phyloP scores from a whole-genome alignment of 2,329 filamentous ascomycete genomes.

The Aspergillus calidoustus region DNA sequence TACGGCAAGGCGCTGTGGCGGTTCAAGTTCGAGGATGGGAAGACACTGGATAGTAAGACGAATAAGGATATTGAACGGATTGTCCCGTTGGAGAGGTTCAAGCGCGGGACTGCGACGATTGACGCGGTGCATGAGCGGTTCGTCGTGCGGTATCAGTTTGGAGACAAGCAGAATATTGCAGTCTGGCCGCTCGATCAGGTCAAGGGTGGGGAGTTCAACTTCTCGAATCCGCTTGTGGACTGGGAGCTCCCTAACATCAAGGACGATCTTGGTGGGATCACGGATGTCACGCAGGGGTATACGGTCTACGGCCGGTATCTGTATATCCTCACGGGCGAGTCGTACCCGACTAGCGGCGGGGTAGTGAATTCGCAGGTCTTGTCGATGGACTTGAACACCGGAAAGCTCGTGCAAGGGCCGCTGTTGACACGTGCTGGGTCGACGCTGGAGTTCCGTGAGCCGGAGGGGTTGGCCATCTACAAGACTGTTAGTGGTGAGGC shows the following conservation, averaged over 20 bases:
- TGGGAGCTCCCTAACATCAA: slow-evolving; percentile 19
- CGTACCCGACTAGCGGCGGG: slow-evolving; percentile 20
- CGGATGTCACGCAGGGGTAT: slow-evolving; percentile 18
- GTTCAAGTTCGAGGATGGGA: slow-evolving; percentile 28
- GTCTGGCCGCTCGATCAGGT: slow-evolving; percentile 19
- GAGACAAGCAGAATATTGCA: slow-evolving; percentile 23
- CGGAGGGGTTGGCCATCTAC: slow-evolving; percentile 30
- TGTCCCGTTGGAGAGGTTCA: slow-evolving; percentile 20
- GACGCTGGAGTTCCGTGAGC: slow-evolving; percentile 26
- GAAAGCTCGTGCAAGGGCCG: slow-evolving; percentile 25
- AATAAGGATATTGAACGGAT: slow-evolving; percentile 15
- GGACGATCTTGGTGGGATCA: slow-evolving; percentile 12
- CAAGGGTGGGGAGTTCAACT: slow-evolving; percentile 16
- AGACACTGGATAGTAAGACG: slow-evolving; percentile 8
- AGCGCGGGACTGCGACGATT: slow-evolving; percentile 20
- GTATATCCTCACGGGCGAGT: slow-evolving; percentile 24
- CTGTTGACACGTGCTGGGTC: slow-evolving; percentile 26
- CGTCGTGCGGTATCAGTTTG: slow-evolving; percentile 23
- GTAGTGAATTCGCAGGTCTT: slow-evolving; percentile 25
- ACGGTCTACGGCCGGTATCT: slow-evolving; percentile 24
- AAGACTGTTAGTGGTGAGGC: slow-evolving; percentile 24
- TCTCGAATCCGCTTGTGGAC: slow-evolving; percentile 21
- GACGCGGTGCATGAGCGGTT: slow-evolving; percentile 25
- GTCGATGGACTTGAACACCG: slow-evolving; percentile 27
- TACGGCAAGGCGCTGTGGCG: slow-evolving; percentile 28